A percentile compares a stretch with the other conserved stretches of the same genome.
Evolutionary conservation across 1,284 basidiomycete genomes (phyloP).

Genomic region (Heimioporus retisporus): DNA sequence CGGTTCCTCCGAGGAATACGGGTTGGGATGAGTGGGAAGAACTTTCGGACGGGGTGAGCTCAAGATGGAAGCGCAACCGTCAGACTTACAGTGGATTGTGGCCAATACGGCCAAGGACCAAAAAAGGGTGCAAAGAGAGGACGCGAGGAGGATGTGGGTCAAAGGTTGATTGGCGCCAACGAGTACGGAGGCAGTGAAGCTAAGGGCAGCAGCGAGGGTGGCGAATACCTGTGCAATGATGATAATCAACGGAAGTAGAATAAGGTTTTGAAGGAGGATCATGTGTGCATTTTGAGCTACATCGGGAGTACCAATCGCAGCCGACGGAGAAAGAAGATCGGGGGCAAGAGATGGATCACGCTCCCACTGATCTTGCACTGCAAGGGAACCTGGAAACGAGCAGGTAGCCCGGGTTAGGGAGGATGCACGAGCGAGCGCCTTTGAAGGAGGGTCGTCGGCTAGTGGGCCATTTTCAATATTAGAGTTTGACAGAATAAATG

Average conservation of each 20-base stretch:
- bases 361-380: constrained; percentile 17
- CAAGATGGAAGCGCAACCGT: neutral
- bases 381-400: constrained; percentile 45
- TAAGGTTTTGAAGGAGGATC: neutral
- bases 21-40: constrained; percentile 22
- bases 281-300: constrained; percentile 4
- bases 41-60: constrained; percentile 29
- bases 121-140: constrained; percentile 30
- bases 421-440: constrained; percentile 28
- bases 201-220: constrained; percentile 35
- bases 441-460: constrained; percentile 13
- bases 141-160: constrained; percentile 24
- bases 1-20: constrained; percentile 19
- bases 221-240: constrained; percentile 35
- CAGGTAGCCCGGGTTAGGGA: constrained; percentile 45
- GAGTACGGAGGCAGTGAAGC: constrained; percentile 26
- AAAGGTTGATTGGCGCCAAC: constrained; percentile 7
- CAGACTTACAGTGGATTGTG: constrained; percentile 35
- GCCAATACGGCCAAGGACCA: constrained; percentile 36
- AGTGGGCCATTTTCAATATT: constrained; percentile 24
- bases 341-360: neutral
- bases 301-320: constrained; percentile 2
- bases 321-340: constrained; percentile 14
- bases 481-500: neutral
- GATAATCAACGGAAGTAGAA: constrained; percentile 23